phyloP scores from a whole-genome alignment of 306 rosid species.

The Luffa acutangula region DNA sequence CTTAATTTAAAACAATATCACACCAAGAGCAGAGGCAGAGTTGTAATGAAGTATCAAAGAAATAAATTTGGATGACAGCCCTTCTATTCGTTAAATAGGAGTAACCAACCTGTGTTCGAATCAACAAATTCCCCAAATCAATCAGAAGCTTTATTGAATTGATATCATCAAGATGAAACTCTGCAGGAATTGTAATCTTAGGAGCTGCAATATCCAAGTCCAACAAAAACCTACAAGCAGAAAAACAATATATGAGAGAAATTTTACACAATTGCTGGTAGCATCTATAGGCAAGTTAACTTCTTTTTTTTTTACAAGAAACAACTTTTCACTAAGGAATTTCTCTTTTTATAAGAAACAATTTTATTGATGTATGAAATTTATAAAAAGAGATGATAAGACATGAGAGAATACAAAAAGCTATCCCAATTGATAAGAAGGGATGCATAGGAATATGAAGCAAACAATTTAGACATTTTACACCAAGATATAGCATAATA shows the following conservation, averaged over 20 bases:
- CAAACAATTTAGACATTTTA: too few species aligned
- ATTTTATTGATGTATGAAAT: too few species aligned
- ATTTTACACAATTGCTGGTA: background rate
- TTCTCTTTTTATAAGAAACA: too few species aligned
- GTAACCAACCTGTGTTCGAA: slow-evolving; percentile 59
- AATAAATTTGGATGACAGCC: background rate
- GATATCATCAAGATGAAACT: slow-evolving; percentile 60
- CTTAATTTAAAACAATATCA: background rate
- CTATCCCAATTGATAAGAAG: too few species aligned
- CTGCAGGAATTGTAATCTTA: slow-evolving; percentile 88
- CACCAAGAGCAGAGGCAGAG: background rate
- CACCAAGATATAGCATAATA: too few species aligned
- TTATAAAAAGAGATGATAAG: too few species aligned
- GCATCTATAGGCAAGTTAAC: background rate
- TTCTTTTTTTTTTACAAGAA: too few species aligned
- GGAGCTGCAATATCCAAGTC: slow-evolving; percentile 99
- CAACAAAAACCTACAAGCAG: slow-evolving; percentile 66
- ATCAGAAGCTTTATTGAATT: slow-evolving; percentile 80
- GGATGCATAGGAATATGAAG: too few species aligned
- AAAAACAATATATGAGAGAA: slow-evolving; percentile 6
- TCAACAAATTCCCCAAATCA: slow-evolving; percentile 85
- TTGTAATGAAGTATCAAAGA: background rate
- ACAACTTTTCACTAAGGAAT: too few species aligned
- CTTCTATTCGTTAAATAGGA: background rate
- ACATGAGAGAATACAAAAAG: too few species aligned